Evolutionary conservation across 1,284 basidiomycete genomes (phyloP).

Genomic region (Golubevia sp.): DNA sequence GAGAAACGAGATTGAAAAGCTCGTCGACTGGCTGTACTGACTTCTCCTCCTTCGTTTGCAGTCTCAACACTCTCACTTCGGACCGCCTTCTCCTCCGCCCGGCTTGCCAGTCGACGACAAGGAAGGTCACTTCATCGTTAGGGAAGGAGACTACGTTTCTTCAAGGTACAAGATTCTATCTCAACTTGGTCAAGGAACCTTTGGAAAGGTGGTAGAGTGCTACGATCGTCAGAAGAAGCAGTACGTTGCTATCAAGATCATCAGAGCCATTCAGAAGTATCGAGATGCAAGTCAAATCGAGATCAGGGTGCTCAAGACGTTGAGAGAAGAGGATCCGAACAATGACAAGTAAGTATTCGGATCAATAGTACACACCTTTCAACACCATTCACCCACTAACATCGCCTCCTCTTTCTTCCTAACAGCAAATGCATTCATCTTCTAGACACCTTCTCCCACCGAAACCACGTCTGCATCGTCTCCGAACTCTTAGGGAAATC

Average conservation of each 20-base stretch:
- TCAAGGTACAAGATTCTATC: slow-evolving; percentile 32
- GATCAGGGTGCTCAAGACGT: slow-evolving; percentile 53
- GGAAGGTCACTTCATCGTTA: slow-evolving; percentile 58
- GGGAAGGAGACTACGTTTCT: slow-evolving; percentile 47
- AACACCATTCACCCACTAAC: not conserved
- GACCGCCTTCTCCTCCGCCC: not conserved
- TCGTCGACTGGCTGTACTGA: too few species aligned
- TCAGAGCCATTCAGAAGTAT: slow-evolving; percentile 60
- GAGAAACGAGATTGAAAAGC: too few species aligned
- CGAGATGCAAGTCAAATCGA: slow-evolving; percentile 61
- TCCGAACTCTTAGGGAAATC: slow-evolving; percentile 59
- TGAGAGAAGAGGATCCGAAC: slow-evolving; percentile 52
- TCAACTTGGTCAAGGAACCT: slow-evolving; percentile 57
- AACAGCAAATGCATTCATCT: slow-evolving; percentile 53
- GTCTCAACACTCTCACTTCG: not conserved
- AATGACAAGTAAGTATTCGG: slow-evolving; percentile 38
- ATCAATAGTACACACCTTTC: too few species aligned
- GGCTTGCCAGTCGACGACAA: slow-evolving; percentile 46
- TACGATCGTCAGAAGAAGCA: slow-evolving; percentile 38
- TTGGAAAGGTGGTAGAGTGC: slow-evolving; percentile 61
- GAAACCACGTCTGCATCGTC: slow-evolving; percentile 61
- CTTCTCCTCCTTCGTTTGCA: not conserved
- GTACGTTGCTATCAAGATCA: slow-evolving; percentile 60
- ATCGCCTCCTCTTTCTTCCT: not conserved
- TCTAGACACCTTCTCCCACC: slow-evolving; percentile 53